Base-by-base conservation (phyloP, 139 green algal genomes). In the Dunaliella sp. region DNA sequence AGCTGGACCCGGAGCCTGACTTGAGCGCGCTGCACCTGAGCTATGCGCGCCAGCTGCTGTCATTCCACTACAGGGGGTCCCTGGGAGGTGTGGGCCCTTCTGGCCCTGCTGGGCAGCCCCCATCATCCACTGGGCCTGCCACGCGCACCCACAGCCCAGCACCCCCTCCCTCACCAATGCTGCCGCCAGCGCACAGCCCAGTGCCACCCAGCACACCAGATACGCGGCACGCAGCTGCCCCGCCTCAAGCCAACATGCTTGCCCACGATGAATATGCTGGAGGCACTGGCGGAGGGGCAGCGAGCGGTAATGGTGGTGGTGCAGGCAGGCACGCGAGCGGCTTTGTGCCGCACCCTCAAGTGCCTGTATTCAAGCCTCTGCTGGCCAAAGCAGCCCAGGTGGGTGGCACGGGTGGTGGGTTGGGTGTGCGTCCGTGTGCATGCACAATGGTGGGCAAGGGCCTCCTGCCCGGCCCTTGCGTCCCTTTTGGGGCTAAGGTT, bases 41-140 rank as follows among this genome's bases (percentile, higher is more conserved):
- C 30, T 81, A 81, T 31, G 76, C 76, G 76, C 76, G 34, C 76
- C 76, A 81, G 76, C 76, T 81, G 76, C 76, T 81, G 30, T 2
- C n/a, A 1, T 38, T 37, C n/a, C 76, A 38, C 7, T 81, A 34
- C n/a, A 37, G n/a, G 22, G 76, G 76, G 30, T 24, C 33, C 31
- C n/a, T 31, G 1, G 76, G 30, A 12, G 76, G 76, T 16, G 7
- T 65, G 48, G 48, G 16, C 48, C 48, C 48, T 16, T 7, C 48
- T 16, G 16, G 7, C 16, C 48, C 48, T 65, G 7, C 48, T 16
- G 7, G 7, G 48, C 48, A 65, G 48, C 16, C 48, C 48, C 48
- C 48, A 7, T 24, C 76, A 38, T 1, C 30, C 76, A 2, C 76
- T 38, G 2, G n/a, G n/a, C 25, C n/a, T 24, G 76, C n/a, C 31